Conservation (phyloP, 257 asterid genomes). For the Capsicum baccatum region DNA sequence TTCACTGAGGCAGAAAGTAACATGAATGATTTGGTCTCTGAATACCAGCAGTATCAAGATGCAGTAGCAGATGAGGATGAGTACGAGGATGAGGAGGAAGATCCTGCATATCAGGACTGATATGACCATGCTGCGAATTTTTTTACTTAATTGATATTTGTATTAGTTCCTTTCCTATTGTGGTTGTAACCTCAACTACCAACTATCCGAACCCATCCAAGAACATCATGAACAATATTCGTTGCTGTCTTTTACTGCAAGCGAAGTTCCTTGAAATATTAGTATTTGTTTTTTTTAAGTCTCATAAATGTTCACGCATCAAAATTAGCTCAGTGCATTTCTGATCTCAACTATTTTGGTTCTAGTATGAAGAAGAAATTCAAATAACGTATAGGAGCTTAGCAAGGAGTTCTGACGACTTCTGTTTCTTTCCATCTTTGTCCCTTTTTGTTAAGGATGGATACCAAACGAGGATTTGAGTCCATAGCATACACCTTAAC, state of each 20-base stretch:
- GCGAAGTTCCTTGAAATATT: not conserved
- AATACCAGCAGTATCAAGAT: conserved; percentile 62
- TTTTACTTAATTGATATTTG: conserved; percentile 26
- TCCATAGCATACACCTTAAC: not conserved
- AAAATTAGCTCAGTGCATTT: too few species aligned
- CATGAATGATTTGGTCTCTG: conserved; percentile 61
- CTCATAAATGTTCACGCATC: too few species aligned
- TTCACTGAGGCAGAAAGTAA: conserved; percentile 64
- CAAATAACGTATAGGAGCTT: too few species aligned
- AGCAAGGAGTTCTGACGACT: too few species aligned
- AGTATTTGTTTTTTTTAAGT: too few species aligned
- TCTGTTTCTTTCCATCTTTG: not conserved
- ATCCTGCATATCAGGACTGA: conserved; percentile 32
- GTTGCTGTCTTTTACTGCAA: not conserved
- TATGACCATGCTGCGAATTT: conserved; percentile 26
- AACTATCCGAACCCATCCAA: conserved; percentile 24
- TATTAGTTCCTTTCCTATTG: conserved; percentile 32
- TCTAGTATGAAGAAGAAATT: too few species aligned
- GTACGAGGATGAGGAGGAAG: conserved; percentile 52
- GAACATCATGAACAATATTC: not conserved
- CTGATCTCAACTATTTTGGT: not conserved
- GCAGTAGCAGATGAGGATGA: conserved; percentile 59
- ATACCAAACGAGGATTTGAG: not conserved
- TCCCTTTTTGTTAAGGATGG: not conserved
- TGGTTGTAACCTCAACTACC: conserved; percentile 52